Conservation (phyloP, 257 asterid genomes). For the Nicotiana knightiana region DNA sequence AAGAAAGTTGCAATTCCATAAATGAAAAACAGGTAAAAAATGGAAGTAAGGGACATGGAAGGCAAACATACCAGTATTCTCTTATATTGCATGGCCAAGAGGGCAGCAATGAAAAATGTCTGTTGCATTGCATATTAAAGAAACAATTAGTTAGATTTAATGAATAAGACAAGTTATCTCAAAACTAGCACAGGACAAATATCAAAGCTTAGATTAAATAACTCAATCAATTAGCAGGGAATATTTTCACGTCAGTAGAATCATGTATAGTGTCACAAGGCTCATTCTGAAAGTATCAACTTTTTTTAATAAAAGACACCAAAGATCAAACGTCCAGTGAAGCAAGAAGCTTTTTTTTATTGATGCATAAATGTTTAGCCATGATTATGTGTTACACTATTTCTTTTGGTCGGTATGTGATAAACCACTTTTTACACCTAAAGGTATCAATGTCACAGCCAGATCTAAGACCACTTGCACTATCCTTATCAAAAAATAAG, state of each 20-base stretch:
- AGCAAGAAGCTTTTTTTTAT: neutral
- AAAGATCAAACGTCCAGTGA: too few species aligned
- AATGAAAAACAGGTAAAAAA: neutral
- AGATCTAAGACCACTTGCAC: neutral
- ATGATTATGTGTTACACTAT: neutral
- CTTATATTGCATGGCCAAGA: constrained; percentile 69
- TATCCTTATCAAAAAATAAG: neutral
- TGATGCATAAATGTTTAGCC: neutral
- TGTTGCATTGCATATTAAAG: constrained; percentile 30
- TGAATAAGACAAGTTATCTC: neutral
- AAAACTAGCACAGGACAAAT: neutral
- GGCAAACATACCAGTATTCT: constrained; percentile 49
- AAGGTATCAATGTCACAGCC: neutral
- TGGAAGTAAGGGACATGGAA: neutral
- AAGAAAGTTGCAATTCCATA: neutral
- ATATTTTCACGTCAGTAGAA: neutral
- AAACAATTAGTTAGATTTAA: neutral
- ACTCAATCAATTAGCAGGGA: neutral
- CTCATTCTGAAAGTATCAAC: neutral
- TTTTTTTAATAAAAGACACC: neutral
- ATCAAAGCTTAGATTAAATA: neutral
- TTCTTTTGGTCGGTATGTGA: neutral
- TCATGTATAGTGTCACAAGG: neutral
- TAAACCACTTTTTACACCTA: neutral
- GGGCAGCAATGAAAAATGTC: constrained; percentile 83